Base-by-base conservation (phyloP, 2,329 filamentous ascomycete genomes). In the Stenocarpella maydis region DNA sequence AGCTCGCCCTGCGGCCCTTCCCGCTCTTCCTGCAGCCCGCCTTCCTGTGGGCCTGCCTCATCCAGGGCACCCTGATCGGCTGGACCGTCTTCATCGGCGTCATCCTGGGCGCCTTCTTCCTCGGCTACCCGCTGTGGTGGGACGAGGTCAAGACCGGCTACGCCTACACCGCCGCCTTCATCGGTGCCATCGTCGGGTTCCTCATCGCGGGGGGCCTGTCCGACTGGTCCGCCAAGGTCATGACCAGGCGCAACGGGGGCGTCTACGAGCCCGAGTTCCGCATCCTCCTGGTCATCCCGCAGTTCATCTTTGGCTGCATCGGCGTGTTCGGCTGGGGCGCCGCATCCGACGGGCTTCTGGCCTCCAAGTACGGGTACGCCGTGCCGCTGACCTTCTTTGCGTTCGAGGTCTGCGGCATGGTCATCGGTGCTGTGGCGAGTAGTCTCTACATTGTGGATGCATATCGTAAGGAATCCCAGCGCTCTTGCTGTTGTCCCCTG, bases 41-140 rank as follows among this genome's bases (percentile, higher is more conserved):
- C 9, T 93, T 98, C 74, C 80, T 97, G 49, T 97, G 94, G 92
- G 85, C 84, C 28, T 85, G 84, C 75, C 84, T 98, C 4, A 93
- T 95, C 61, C 95, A 97, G 84, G 95, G 95, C 19, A 89, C 92
- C 5, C 88, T 97, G 76, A 97, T 98, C 76, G 95, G 95, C 73
- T 98, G 95, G 95, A 97, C 95, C 1, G 93, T 98, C 19, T 93
- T 98, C 76, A 95, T 97, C 73, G 92, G 93, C 68, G 91, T 96
- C 71, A 89, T 96, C 73, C 82, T 97, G 54, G 92, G 91, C n/a
- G 88, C 91, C 70, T 90, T 97, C 73, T 95, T 96, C 82, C 86
- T 97, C 55, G 90, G 91, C 2, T 91, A 91, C 2, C 93, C 93
- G 0, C 87, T 95, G 49, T 96, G 90, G 83, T 97, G 95, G 87